Percentiles rank a stretch among this genome's conserved stretches.
Conservation (phyloP, 2,329 filamentous ascomycete genomes). For the Botrytis paeoniae region DNA sequence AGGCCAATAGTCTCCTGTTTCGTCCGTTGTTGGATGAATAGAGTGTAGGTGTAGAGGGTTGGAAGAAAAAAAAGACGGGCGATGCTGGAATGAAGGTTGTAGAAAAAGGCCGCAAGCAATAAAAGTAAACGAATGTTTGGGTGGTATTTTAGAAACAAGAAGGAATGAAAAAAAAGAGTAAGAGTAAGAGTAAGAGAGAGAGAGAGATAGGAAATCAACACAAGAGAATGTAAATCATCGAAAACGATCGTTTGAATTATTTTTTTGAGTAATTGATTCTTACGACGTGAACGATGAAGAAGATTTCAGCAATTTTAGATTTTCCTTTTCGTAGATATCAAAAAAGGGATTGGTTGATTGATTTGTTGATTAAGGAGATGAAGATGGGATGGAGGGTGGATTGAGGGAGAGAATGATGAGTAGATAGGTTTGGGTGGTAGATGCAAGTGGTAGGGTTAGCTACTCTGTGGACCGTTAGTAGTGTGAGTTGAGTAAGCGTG, state of each 20-base stretch:
- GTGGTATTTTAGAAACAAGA: not conserved
- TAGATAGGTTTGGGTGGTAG: no score
- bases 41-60: not conserved
- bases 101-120: conserved; percentile 7
- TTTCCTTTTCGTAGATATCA: conserved; percentile 68
- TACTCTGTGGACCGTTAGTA: not conserved
- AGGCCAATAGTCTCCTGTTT: conserved; percentile 13
- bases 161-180: conserved; percentile 15
- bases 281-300: conserved; percentile 40
- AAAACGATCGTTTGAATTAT: conserved; percentile 6
- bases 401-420: not conserved
- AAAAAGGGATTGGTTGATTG: conserved; percentile 56
- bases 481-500: not conserved
- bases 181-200: conserved; percentile 3
- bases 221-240: conserved; percentile 27
- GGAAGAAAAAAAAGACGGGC: not conserved
- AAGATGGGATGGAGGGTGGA: conserved; percentile 39
- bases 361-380: conserved; percentile 40
- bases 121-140: conserved; percentile 6
- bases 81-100: conserved; percentile 18
- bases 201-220: conserved; percentile 13
- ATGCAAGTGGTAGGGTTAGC: no score
- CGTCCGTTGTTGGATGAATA: not conserved
- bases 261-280: not conserved
- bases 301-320: conserved; percentile 45